Evolutionary conservation across 129 eudicot species (phyloP), one percentile per base, ranked within the genome.

Genomic region (Artemisia tridentata): DNA sequence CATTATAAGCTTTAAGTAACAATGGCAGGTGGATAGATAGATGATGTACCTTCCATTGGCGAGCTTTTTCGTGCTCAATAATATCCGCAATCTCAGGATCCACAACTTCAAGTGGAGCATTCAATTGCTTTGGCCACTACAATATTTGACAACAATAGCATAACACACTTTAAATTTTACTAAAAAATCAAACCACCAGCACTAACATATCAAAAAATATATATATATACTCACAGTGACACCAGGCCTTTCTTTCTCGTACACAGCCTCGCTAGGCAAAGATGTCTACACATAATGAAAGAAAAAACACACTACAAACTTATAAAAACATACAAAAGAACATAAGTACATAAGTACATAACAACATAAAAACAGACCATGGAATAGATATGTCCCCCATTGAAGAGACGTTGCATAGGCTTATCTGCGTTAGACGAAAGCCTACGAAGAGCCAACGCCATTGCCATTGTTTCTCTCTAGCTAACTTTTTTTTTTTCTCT

Each of bases 11-110:
- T 29, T 47, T 7, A 21, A n/a, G 48, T 27, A 7, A 34, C 7
- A 16, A 48, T 23, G 21, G 10, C 14, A 60, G 23, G 20, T 20
- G 60, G 67, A 21, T 20, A 74, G 53, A 67, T 51, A 29, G 68
- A 47, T 5, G 51, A 52, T 34, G 5, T 20, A 95, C 99, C 96
- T 95, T 95, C 99, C 99, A 95, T 76, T 95, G 99, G 13, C 99
- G 75, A 18, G 99, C 88, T 61, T 95, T 95, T 78, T 95, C 97
- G 38, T 15, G 99, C 89, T 95, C 99, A 73, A 95, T 95, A 69
- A 95, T 95, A 70, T 95, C 96, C 2, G 97, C 97, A 69, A 95
- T 88, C 83, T 95, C 99, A 48, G 99, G 99, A 84, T 95, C 99
- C 82, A 95, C 88, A 5, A 72, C 91, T 53, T 95, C 96, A 4